Evolutionary conservation across 257 asterid species (phyloP).

Genomic region (Solanum rostratum): DNA sequence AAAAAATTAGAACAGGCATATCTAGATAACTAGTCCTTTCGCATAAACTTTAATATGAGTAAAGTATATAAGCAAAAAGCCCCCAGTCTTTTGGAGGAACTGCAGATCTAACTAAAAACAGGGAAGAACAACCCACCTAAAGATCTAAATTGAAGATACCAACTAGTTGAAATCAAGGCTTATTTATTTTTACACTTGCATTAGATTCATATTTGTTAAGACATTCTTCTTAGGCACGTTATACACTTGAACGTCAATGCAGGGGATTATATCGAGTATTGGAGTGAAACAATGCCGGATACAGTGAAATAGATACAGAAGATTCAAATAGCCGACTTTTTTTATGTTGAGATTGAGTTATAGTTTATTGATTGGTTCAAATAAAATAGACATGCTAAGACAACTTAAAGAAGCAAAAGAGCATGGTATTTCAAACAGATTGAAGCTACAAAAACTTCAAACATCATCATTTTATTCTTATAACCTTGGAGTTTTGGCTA

Average conservation of each 20-base stretch:
- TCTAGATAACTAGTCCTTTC: neutral
- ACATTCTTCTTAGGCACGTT: neutral
- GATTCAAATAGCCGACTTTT: neutral
- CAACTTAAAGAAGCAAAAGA: neutral
- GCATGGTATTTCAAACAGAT: neutral
- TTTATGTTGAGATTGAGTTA: neutral
- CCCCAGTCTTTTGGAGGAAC: neutral
- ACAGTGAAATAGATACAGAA: neutral
- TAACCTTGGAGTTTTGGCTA: neutral
- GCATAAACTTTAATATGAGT: neutral
- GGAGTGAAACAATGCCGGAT: neutral
- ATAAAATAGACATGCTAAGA: neutral
- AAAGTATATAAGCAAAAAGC: neutral
- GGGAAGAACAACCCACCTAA: neutral
- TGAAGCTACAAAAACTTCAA: neutral
- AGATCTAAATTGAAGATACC: neutral
- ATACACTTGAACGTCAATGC: neutral
- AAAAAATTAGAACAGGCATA: neutral
- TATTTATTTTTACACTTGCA: neutral
- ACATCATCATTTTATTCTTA: neutral
- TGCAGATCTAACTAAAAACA: neutral
- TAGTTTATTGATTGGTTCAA: neutral
- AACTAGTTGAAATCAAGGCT: neutral
- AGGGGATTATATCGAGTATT: neutral
- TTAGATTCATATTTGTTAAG: neutral